Evolutionary conservation across 129 eudicot genomes (phyloP), one percentile per base, ranked within the genome.

Genomic region (Glebionis coronaria): DNA sequence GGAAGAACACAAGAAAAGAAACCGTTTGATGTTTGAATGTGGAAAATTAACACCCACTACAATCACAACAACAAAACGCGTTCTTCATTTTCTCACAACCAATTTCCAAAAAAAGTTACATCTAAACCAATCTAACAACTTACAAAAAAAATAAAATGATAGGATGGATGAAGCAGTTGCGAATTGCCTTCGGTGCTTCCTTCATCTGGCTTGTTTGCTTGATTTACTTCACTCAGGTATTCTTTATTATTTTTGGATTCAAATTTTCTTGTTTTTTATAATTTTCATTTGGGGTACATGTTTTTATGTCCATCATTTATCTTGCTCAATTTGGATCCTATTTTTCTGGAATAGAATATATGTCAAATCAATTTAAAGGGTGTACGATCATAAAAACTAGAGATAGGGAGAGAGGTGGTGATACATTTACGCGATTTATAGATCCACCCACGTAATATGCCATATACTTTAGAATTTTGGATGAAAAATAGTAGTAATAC

Each of bases 181-280:
- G 87, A 70, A 51, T 73, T 59, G 96, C 94, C 2, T 88, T 92
- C 73, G 98, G 98, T 21, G 84, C 95, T 51, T 88, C 98, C 1
- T 92, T 92, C 62, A 55, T 92, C 27, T 92, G 98, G 98, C 91
- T 92, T 54, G 86, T 92, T 75, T 92, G 96, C 79, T 82, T 92
- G 84, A 84, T 92, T 72, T 92, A 92, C 85, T 92, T 86, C 77
- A 92, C 94, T 25, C 98, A 92, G 98, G 98, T 92, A 46, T 38
- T 15, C 0, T 67, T 56, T 19, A n/a, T 10, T 56, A 3, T 56
- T 12, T 11, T 23, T 13, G 11, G 15, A 11, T 56, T 56, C 9
- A 20, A 14, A 56, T 25, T 9, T 56, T 2, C 4, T 46, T 10
- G 13, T 46, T 11, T 46, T 1, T 12, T 12, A 3, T 0, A 46